Conservation (phyloP, 2,329 filamentous ascomycete genomes). For the Triangularia verruculosa region DNA sequence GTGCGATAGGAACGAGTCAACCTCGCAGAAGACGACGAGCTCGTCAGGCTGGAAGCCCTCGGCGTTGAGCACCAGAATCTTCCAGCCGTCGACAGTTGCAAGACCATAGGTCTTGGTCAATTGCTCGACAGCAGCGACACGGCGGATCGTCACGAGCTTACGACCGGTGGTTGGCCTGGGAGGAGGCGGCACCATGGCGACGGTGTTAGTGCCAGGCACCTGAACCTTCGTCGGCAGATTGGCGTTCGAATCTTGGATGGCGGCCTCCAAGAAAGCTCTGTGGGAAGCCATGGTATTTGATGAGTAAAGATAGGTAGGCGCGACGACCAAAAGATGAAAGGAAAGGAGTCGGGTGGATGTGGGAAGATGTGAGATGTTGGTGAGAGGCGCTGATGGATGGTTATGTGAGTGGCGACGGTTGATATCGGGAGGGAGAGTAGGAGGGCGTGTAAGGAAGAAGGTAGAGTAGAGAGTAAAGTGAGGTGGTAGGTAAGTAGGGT, state of each 20-base stretch:
- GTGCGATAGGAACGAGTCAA: slow-evolving; percentile 31
- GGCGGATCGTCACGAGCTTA: not conserved
- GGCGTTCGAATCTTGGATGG: not conserved
- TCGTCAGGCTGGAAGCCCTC: slow-evolving; percentile 21
- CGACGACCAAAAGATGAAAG: too few species aligned
- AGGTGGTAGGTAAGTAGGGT: too few species aligned
- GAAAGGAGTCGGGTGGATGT: too few species aligned
- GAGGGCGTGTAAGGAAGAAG: too few species aligned
- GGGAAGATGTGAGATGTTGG: too few species aligned
- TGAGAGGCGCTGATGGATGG: too few species aligned
- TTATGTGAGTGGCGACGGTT: too few species aligned
- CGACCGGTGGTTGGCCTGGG: not conserved
- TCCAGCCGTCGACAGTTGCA: slow-evolving; percentile 30
- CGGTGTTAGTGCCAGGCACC: not conserved
- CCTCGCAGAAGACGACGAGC: slow-evolving; percentile 29
- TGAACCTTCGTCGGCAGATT: not conserved
- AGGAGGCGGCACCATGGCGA: not conserved
- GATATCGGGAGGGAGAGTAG: too few species aligned
- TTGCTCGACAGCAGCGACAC: not conserved
- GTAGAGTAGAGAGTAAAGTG: too few species aligned
- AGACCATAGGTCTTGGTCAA: not conserved
- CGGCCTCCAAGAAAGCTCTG: not conserved
- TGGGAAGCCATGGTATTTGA: slow-evolving; percentile 6
- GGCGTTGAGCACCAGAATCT: slow-evolving; percentile 20
- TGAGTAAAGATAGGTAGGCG: too few species aligned